These are phyloP conservation scores for Claviceps sorghi DNA, from an alignment of 2,329 filamentous ascomycete species.

Conservation along the genomic window DNA sequence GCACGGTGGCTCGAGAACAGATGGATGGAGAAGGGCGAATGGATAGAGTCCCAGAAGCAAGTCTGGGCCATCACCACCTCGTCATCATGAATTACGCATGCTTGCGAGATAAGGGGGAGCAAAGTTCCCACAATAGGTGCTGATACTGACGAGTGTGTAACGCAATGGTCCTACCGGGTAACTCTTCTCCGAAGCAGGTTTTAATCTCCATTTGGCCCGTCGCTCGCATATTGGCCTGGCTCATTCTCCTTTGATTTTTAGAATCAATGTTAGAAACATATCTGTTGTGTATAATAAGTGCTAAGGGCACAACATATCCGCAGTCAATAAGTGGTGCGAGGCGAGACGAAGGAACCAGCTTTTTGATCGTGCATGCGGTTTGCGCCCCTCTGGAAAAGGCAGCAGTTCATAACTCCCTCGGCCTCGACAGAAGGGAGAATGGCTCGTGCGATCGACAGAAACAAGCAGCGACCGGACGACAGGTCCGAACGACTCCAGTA, in stretches of 20 bases:
- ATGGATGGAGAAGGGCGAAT: conserved; percentile 39
- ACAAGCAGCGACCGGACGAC: neutral
- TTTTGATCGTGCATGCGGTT: neutral
- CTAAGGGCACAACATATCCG: neutral
- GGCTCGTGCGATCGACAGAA: neutral
- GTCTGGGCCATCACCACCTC: conserved; percentile 6
- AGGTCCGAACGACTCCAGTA: neutral
- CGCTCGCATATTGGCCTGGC: neutral
- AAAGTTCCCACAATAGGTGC: neutral
- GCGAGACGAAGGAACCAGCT: neutral
- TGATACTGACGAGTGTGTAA: neutral
- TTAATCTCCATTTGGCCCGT: neutral
- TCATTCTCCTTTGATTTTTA: neutral
- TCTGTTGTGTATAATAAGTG: neutral
- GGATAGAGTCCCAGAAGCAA: conserved; percentile 24
- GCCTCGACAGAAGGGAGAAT: neutral
- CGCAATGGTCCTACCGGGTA: neutral
- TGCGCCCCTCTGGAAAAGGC: neutral
- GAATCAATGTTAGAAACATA: neutral
- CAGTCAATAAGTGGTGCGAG: neutral
- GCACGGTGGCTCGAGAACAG: conserved; percentile 37
- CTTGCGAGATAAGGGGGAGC: neutral
- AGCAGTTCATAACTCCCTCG: neutral
- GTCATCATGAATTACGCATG: neutral
- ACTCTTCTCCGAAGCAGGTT: neutral